Evolutionary conservation across 192 early-diverging fungal species (phyloP).

Genomic region (Ambispora gerdemannii): DNA sequence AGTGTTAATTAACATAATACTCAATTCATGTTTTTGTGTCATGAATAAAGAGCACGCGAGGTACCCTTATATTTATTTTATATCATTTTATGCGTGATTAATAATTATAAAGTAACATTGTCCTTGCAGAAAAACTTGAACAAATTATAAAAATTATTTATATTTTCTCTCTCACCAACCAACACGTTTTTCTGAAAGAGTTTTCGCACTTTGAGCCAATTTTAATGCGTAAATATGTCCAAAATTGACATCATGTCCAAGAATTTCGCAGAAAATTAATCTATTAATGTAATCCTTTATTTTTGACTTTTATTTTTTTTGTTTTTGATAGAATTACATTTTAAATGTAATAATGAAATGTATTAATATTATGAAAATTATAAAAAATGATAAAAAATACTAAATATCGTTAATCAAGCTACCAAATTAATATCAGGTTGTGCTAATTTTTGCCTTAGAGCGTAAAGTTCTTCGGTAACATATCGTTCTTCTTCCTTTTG

Average conservation of each 20-base stretch:
- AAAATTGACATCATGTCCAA: conserved; percentile 55
- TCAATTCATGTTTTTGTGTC: conserved; percentile 46
- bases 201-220: conserved; percentile 53
- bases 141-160: conserved; percentile 14
- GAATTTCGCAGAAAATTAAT: conserved; percentile 52
- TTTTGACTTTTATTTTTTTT: conserved; percentile 33
- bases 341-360: too few relatives aligned
- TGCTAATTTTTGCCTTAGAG: conserved; percentile 19
- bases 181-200: conserved; percentile 42
- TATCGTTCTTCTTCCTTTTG: conserved; percentile 25
- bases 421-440: conserved; percentile 19
- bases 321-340: too few relatives aligned
- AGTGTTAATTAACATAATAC: conserved; percentile 57
- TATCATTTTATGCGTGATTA: neutral
- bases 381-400: neutral
- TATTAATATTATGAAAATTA: neutral
- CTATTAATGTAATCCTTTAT: conserved; percentile 54
- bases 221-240: conserved; percentile 54
- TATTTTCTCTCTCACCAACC: too few relatives aligned
- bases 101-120: conserved; percentile 2
- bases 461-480: conserved; percentile 15
- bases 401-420: neutral
- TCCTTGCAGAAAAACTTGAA: neutral
- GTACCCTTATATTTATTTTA: conserved; percentile 41
- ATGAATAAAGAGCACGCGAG: conserved; percentile 48